A percentile compares a stretch with the other conserved stretches of the same genome.
Conservation (phyloP, 176 grass and related monocot species). For the Carex parvula region DNA sequence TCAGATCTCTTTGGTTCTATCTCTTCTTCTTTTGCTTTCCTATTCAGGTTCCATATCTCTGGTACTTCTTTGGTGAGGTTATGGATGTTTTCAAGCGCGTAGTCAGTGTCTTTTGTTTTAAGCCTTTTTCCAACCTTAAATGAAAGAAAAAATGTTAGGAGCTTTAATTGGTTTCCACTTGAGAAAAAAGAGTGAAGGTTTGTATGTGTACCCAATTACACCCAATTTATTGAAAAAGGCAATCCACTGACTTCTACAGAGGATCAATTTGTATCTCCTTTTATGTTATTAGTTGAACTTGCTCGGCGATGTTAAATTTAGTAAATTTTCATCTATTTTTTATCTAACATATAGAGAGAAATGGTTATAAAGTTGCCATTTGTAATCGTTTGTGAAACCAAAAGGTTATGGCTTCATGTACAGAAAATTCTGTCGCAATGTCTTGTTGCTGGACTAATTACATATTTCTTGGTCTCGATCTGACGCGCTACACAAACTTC, state of each 20-base stretch:
- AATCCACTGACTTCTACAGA: not conserved
- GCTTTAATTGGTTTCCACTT: not conserved
- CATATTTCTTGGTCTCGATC: not conserved
- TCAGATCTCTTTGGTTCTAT: slow-evolving; percentile 40
- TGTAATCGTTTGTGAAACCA: not conserved
- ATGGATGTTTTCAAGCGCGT: slow-evolving; percentile 57
- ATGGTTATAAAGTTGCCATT: not conserved
- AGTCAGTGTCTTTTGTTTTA: slow-evolving; percentile 69
- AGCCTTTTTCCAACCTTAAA: slow-evolving; percentile 69
- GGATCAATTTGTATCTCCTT: not conserved
- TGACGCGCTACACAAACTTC: not conserved
- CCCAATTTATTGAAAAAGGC: no score
- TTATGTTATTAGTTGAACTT: not conserved
- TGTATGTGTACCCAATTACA: not conserved
- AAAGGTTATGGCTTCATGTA: not conserved
- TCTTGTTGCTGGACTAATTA: not conserved
- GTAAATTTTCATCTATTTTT: not conserved
- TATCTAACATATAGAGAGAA: not conserved
- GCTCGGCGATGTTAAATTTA: not conserved
- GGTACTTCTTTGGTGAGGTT: slow-evolving; percentile 47
- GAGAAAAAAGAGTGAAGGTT: not conserved
- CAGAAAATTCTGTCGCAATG: not conserved
- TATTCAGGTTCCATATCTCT: slow-evolving; percentile 55
- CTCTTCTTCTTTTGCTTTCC: slow-evolving; percentile 1
- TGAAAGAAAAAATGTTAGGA: not conserved